phyloP scores from a whole-genome alignment of 148 eudicot species.

The Silene latifolia region DNA sequence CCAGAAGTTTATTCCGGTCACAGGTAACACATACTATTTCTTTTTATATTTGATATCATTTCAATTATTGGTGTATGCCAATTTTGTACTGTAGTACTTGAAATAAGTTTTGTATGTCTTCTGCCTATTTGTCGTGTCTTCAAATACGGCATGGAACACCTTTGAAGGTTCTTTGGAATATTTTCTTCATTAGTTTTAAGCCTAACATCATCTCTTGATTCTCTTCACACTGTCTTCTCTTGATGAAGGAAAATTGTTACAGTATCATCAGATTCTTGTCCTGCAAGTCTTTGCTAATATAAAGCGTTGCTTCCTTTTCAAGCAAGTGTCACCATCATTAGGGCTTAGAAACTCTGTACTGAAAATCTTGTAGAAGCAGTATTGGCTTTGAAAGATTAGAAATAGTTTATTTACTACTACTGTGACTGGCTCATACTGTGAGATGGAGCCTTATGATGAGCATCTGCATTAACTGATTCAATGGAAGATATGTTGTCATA shows the following conservation, averaged over 20 bases:
- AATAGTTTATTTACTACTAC: not conserved
- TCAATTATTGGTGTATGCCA: not conserved
- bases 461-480: not conserved
- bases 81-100: not conserved
- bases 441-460: not conserved
- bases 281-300: not conserved
- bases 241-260: not conserved
- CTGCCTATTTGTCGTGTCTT: not conserved
- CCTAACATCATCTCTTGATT: not conserved
- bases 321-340: not conserved
- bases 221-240: not conserved
- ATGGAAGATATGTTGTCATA: not conserved
- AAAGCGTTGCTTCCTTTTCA: not conserved
- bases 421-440: not conserved
- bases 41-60: conserved; percentile 13
- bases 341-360: not conserved
- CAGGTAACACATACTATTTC: conserved; percentile 47
- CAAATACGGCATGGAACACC: not conserved
- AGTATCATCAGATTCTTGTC: not conserved
- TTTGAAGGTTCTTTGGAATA: not conserved
- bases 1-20: conserved; percentile 88
- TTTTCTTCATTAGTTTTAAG: not conserved
- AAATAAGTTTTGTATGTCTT: not conserved
- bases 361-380: not conserved
- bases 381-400: not conserved